Percentiles rank a stretch among this genome's conserved stretches.
Conservation (phyloP, 1,139 yeast species). For the Suhomyces terraborum region DNA sequence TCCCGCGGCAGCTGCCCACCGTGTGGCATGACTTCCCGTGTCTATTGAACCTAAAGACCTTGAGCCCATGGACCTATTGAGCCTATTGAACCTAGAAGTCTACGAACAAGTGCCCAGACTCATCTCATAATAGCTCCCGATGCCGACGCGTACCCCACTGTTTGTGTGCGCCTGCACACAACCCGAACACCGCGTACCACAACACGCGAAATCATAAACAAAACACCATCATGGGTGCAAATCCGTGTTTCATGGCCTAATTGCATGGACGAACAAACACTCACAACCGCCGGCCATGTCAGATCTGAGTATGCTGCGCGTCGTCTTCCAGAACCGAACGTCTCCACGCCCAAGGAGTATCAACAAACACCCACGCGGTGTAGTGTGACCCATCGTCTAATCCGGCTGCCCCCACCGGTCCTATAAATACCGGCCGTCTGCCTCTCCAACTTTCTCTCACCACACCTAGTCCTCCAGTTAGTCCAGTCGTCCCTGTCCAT, state of each 20-base stretch:
- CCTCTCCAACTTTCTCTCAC: conserved; percentile 1
- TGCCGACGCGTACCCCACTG: conserved; percentile 1
- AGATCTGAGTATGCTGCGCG: conserved; percentile 2
- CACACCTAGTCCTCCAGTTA: conserved; percentile 18
- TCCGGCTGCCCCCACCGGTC: not conserved
- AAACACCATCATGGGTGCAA: conserved; percentile 4
- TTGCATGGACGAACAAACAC: not conserved
- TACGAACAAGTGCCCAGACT: not conserved
- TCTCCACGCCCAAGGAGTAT: not conserved
- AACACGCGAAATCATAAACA: conserved; percentile 6
- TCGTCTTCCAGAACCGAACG: not conserved
- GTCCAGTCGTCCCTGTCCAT: too few relatives aligned
- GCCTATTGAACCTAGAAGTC: not conserved
- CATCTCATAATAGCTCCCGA: not conserved
- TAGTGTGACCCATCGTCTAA: not conserved
- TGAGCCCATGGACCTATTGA: too few relatives aligned
- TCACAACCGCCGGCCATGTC: not conserved
- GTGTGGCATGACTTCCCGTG: too few relatives aligned
- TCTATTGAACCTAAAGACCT: too few relatives aligned
- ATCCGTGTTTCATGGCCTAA: conserved; percentile 1
- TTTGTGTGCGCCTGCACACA: conserved; percentile 4
- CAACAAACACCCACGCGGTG: conserved; percentile 3
- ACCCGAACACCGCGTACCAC: not conserved
- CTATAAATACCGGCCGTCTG: conserved; percentile 11
- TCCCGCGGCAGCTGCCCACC: too few relatives aligned